Percentiles rank a stretch among this genome's conserved stretches.
phyloP scores from a whole-genome alignment of 2,329 filamentous ascomycete genomes.

The Sporothrix inflata region DNA sequence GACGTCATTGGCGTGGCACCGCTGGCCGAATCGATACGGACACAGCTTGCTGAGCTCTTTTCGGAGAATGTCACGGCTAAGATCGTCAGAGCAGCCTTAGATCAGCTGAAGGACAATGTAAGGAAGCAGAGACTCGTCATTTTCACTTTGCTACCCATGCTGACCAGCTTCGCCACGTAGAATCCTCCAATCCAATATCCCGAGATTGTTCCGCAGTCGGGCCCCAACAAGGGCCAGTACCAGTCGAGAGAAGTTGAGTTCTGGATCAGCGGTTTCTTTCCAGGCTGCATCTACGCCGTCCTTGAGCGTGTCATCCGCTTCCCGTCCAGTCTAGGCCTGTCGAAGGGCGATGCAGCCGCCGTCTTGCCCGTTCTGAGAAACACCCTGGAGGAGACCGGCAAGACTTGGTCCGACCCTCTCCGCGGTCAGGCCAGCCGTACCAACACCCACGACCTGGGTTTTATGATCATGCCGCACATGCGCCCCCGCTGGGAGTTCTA shows the following conservation, averaged over 20 bases:
- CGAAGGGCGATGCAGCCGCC: background rate
- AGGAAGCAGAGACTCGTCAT: background rate
- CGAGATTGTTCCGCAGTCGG: slow-evolving; percentile 12
- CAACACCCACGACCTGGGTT: background rate
- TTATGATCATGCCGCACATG: slow-evolving; percentile 17
- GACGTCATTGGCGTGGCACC: background rate
- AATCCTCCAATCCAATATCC: slow-evolving; percentile 15
- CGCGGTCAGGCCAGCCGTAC: background rate
- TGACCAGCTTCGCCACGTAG: background rate
- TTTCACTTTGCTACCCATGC: no score
- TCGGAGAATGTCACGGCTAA: slow-evolving; percentile 8
- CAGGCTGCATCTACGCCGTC: background rate
- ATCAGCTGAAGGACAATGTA: slow-evolving; percentile 12
- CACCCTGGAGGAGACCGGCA: background rate
- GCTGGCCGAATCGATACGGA: background rate
- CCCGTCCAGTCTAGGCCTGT: background rate
- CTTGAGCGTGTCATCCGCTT: background rate
- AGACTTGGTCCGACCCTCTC: background rate
- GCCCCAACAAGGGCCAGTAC: background rate
- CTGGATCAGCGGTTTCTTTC: slow-evolving; percentile 3
- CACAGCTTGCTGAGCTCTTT: background rate
- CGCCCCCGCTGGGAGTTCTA: background rate
- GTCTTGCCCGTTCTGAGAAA: background rate
- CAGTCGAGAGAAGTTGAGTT: slow-evolving; percentile 21
- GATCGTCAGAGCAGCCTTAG: background rate